phyloP scores from a whole-genome alignment of 1,284 basidiomycete genomes.

The Apiotrichum siamense region DNA sequence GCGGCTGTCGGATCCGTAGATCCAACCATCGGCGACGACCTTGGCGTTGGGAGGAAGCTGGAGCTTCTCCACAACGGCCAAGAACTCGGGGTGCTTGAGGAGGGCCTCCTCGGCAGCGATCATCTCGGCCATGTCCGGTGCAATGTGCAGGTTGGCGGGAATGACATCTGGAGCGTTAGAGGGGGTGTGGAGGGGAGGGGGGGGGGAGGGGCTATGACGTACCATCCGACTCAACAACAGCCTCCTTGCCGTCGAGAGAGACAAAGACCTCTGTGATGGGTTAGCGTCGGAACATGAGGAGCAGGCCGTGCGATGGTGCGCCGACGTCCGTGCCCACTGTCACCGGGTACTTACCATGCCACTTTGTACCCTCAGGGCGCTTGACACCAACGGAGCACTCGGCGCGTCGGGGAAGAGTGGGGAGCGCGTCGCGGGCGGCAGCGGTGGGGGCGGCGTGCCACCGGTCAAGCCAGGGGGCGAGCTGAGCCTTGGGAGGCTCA shows the following conservation, averaged over 20 bases:
- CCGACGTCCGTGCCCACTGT: no score
- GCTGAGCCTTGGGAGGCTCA: constrained; percentile 29
- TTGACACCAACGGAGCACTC: constrained; percentile 22
- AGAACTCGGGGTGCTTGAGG: constrained; percentile 26
- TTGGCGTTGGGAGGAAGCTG: constrained; percentile 22
- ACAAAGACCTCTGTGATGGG: constrained; percentile 14
- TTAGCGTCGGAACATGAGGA: no score
- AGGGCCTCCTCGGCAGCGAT: constrained; percentile 26
- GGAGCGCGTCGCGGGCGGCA: constrained; percentile 1
- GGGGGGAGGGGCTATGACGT: no score
- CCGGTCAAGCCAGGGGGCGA: constrained; percentile 26
- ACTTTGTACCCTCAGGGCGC: constrained; percentile 1
- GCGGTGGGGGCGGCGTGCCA: constrained; percentile 8
- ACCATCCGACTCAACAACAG: constrained; percentile 1
- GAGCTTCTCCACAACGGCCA: constrained; percentile 22
- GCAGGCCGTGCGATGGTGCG: no score
- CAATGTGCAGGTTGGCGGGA: constrained; percentile 20
- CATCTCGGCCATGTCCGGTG: constrained; percentile 32
- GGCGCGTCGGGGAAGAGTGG: constrained; percentile 12
- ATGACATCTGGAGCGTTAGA: no score
- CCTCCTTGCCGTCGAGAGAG: constrained; percentile 8
- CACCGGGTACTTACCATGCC: constrained; percentile 16
- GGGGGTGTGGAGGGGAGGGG: no score
- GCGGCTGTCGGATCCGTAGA: constrained; percentile 21
- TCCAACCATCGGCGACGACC: constrained; percentile 33